These are phyloP conservation scores for Aspergillus pseudoterreus DNA, from an alignment of 2,329 filamentous ascomycete species.

Conservation along the genomic window DNA sequence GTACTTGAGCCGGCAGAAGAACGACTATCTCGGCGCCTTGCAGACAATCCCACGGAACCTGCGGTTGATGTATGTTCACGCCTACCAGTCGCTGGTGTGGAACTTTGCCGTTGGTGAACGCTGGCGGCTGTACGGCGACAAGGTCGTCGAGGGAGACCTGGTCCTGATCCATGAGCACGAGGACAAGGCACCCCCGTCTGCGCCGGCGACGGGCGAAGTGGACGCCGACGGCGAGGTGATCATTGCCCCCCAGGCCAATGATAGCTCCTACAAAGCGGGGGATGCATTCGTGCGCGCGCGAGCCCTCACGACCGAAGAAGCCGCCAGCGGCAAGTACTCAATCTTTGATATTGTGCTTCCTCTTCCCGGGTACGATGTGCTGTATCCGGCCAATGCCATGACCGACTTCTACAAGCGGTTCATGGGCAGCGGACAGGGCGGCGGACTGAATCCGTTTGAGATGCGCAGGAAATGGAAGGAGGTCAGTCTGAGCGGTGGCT, in stretches of 20 bases:
- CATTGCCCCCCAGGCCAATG: slow-evolving; percentile 56
- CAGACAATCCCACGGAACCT: slow-evolving; percentile 76
- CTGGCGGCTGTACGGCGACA: slow-evolving; percentile 69
- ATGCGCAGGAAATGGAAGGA: slow-evolving; percentile 88
- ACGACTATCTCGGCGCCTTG: slow-evolving; percentile 78
- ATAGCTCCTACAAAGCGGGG: slow-evolving; percentile 52
- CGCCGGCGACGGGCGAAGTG: slow-evolving; percentile 37
- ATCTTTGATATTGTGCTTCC: slow-evolving; percentile 90
- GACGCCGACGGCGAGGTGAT: slow-evolving; percentile 65
- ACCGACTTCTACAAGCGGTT: slow-evolving; percentile 81
- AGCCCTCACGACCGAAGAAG: slow-evolving; percentile 72
- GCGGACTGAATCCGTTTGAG: slow-evolving; percentile 72
- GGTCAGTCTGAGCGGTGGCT: slow-evolving; percentile 81
- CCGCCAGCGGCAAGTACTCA: slow-evolving; percentile 67
- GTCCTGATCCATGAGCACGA: slow-evolving; percentile 63
- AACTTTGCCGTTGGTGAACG: slow-evolving; percentile 79
- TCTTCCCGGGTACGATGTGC: slow-evolving; percentile 83
- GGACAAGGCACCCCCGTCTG: slow-evolving; percentile 38
- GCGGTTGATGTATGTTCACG: slow-evolving; percentile 92
- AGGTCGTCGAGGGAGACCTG: slow-evolving; percentile 80
- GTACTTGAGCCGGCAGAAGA: slow-evolving; percentile 58
- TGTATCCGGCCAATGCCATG: slow-evolving; percentile 80
- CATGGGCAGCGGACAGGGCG: slow-evolving; percentile 77
- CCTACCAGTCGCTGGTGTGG: slow-evolving; percentile 94
- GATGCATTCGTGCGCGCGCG: slow-evolving; percentile 67